Conservation (phyloP, 208 protist species). For the Leishmania amazonensis region DNA sequence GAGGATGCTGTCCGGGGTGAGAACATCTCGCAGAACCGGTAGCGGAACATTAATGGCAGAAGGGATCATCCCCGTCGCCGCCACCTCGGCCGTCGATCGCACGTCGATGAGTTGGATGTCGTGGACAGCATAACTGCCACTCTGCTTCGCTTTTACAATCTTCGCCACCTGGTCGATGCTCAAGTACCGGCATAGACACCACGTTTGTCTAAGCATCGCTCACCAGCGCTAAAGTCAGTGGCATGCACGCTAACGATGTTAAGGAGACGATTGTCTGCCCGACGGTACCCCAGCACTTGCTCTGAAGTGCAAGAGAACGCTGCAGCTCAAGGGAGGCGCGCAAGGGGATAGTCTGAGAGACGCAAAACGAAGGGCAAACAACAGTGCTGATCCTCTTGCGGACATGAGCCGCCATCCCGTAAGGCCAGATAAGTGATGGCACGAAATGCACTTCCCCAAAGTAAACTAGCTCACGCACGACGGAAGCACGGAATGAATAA, state of each 20-base stretch:
- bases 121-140: conserved; percentile 16
- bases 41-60: conserved; percentile 73
- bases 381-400: not conserved
- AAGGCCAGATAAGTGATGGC: not conserved
- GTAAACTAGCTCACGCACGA: not conserved
- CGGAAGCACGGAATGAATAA: not conserved
- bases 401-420: not conserved
- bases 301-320: not conserved
- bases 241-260: conserved; percentile 4
- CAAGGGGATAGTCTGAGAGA: not conserved
- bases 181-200: conserved; percentile 29
- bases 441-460: not conserved
- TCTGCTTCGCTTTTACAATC: conserved; percentile 60
- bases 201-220: conserved; percentile 29
- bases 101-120: conserved; percentile 70
- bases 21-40: conserved; percentile 45
- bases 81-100: conserved; percentile 74
- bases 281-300: not conserved
- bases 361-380: not conserved
- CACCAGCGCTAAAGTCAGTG: not conserved
- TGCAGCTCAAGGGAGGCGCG: too few relatives aligned
- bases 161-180: conserved; percentile 60
- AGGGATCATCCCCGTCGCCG: conserved; percentile 65
- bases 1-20: conserved; percentile 39
- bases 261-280: not conserved